Percentiles rank a stretch among this genome's conserved stretches.
These are phyloP conservation scores for Neurospora tetraspora DNA, from an alignment of 495 filamentous ascomycete species.

Conservation along the genomic window DNA sequence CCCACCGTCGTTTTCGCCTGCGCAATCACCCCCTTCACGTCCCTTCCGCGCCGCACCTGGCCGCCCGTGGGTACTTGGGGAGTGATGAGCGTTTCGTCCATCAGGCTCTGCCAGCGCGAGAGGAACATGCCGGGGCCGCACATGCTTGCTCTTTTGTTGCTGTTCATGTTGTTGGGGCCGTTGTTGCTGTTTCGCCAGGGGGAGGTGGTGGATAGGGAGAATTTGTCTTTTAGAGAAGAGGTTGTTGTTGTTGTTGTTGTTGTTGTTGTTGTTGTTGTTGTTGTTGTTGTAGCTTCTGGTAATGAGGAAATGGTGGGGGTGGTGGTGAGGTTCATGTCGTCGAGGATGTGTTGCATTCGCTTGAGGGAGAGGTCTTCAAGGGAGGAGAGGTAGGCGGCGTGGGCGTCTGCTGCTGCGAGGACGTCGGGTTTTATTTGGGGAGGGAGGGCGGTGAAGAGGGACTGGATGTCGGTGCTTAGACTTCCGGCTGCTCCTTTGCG, in stretches of 20 bases:
- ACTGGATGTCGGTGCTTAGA: conserved; percentile 33
- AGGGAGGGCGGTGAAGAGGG: conserved; percentile 36
- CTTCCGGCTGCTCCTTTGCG: conserved; percentile 26
- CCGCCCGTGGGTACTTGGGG: conserved; percentile 34
- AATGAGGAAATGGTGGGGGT: neutral
- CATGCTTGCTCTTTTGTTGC: conserved; percentile 15
- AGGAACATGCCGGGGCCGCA: conserved; percentile 55
- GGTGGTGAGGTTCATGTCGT: conserved; percentile 12
- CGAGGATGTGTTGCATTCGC: conserved; percentile 36
- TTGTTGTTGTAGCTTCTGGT: neutral
- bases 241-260: neutral
- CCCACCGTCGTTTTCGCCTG: conserved; percentile 33
- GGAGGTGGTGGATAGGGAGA: neutral
- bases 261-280: neutral
- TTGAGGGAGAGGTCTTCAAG: conserved; percentile 37
- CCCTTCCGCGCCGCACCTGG: conserved; percentile 38
- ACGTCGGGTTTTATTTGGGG: conserved; percentile 23
- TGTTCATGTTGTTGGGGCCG: neutral
- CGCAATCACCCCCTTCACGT: conserved; percentile 38
- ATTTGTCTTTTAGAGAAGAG: neutral
- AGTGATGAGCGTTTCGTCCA: conserved; percentile 50
- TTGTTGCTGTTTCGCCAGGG: neutral
- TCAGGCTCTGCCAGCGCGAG: conserved; percentile 50
- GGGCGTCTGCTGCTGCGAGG: conserved; percentile 35
- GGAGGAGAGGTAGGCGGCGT: conserved; percentile 41